Conservation (phyloP, 208 protist species). For the Angomonas deanei region DNA sequence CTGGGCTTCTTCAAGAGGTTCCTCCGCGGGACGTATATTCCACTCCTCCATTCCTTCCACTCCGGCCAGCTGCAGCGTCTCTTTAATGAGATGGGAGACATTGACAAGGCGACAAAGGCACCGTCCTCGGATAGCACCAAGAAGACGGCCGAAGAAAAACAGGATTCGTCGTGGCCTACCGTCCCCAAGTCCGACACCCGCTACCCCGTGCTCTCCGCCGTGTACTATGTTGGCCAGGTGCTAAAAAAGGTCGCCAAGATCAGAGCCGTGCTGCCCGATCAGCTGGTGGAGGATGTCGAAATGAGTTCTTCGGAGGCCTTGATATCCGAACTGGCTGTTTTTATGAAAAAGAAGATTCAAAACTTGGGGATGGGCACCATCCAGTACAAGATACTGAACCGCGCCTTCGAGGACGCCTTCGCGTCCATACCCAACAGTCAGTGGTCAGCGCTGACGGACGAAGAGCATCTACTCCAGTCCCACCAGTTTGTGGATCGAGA, state of each 20-base stretch:
- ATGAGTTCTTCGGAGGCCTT: slow-evolving; percentile 58
- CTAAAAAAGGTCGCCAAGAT: slow-evolving; percentile 58
- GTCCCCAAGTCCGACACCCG: slow-evolving; percentile 24
- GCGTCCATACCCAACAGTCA: slow-evolving; percentile 24
- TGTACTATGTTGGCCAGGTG: slow-evolving; percentile 74
- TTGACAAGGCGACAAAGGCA: background rate
- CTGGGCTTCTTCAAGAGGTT: slow-evolving; percentile 65
- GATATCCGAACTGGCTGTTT: slow-evolving; percentile 56
- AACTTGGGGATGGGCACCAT: slow-evolving; percentile 48
- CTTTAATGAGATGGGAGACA: slow-evolving; percentile 36
- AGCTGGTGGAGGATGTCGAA: slow-evolving; percentile 51
- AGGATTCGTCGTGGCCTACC: slow-evolving; percentile 43
- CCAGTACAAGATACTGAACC: slow-evolving; percentile 44
- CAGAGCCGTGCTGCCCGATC: slow-evolving; percentile 34
- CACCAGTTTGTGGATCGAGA: slow-evolving; percentile 51
- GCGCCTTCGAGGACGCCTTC: slow-evolving; percentile 72
- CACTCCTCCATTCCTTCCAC: slow-evolving; percentile 64
- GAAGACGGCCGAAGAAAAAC: background rate
- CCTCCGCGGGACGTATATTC: slow-evolving; percentile 60
- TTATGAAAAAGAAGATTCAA: slow-evolving; percentile 67
- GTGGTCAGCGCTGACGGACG: slow-evolving; percentile 58
- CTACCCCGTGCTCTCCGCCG: slow-evolving; percentile 60
- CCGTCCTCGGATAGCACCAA: background rate
- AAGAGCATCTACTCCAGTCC: slow-evolving; percentile 29
- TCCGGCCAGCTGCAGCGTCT: slow-evolving; percentile 51